Evolutionary conservation across 257 asterid genomes (phyloP).

Genomic region (Scutellaria barbata): DNA sequence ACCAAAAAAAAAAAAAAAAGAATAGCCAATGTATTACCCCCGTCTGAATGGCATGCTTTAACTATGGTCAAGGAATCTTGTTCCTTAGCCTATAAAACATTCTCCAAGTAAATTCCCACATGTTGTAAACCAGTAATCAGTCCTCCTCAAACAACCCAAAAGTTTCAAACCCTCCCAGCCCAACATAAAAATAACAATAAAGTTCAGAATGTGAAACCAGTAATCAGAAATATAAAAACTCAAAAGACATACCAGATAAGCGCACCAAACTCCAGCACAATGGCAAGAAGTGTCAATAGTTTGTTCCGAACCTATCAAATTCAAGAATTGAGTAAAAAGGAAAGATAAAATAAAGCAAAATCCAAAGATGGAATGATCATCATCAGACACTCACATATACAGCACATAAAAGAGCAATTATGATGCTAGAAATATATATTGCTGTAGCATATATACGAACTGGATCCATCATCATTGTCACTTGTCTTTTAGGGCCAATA

Average conservation of each 20-base stretch:
- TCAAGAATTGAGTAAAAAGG: slow-evolving; percentile 22
- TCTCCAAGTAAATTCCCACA: too few species aligned
- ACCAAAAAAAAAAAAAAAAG: slow-evolving; percentile 9
- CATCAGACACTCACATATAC: slow-evolving; percentile 75
- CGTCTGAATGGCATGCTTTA: neutral
- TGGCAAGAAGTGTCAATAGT: slow-evolving; percentile 82
- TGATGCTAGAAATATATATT: slow-evolving; percentile 88
- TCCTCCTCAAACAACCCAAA: slow-evolving; percentile 17
- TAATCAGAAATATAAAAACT: slow-evolving; percentile 23
- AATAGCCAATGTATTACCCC: neutral
- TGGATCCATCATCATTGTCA: slow-evolving; percentile 96
- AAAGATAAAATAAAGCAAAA: slow-evolving; percentile 14
- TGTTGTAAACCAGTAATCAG: too few species aligned
- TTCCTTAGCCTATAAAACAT: neutral
- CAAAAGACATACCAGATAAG: slow-evolving; percentile 71
- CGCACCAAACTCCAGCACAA: slow-evolving; percentile 86
- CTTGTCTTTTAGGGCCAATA: slow-evolving; percentile 96
- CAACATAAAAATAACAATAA: slow-evolving; percentile 4
- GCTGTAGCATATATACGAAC: slow-evolving; percentile 97
- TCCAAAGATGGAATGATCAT: slow-evolving; percentile 28
- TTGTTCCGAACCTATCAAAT: slow-evolving; percentile 76
- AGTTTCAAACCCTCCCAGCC: slow-evolving; percentile 28
- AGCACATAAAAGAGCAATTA: slow-evolving; percentile 88
- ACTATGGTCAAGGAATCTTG: slow-evolving; percentile 8
- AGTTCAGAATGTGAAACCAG: neutral